Evolutionary conservation across 2,329 filamentous ascomycete genomes (phyloP).

Genomic region (Tympanopsis confertula): DNA sequence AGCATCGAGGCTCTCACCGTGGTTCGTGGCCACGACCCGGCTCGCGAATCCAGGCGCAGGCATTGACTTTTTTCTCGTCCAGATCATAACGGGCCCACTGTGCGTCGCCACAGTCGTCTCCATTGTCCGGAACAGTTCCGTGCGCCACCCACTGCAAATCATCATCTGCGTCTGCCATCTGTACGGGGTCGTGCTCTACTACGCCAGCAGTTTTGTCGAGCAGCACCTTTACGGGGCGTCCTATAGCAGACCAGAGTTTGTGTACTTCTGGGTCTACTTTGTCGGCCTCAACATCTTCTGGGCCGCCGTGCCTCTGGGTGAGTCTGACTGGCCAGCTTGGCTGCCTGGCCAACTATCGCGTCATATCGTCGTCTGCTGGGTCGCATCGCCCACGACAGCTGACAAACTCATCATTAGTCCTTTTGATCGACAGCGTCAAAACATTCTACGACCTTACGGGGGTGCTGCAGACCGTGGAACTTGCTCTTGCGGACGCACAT

Average conservation of each 20-base stretch:
- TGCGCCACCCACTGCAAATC: conserved; percentile 38
- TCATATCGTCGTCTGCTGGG: no score
- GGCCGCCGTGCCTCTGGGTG: conserved; percentile 42
- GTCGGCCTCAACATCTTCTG: conserved; percentile 53
- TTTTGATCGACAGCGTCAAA: no score
- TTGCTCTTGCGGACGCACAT: no score
- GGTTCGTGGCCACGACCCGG: conserved; percentile 1
- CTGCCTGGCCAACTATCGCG: no score
- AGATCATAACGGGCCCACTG: conserved; percentile 48
- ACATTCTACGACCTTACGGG: no score
- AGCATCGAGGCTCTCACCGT: conserved; percentile 21
- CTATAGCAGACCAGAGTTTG: conserved; percentile 44
- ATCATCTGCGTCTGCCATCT: conserved; percentile 39
- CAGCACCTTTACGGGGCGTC: conserved; percentile 27
- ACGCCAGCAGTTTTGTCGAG: conserved; percentile 41
- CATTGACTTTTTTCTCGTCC: neutral
- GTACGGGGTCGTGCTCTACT: conserved; percentile 54
- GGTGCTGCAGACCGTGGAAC: no score
- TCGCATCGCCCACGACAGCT: no score
- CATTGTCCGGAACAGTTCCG: conserved; percentile 27
- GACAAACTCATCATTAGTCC: no score
- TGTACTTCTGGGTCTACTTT: conserved; percentile 56
- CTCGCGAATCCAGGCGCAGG: neutral
- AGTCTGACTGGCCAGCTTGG: no score
- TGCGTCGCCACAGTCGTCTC: conserved; percentile 34